Evolutionary conservation across 768 basidiomycete species (phyloP).

Genomic region (Kwoniella shandongensis): DNA sequence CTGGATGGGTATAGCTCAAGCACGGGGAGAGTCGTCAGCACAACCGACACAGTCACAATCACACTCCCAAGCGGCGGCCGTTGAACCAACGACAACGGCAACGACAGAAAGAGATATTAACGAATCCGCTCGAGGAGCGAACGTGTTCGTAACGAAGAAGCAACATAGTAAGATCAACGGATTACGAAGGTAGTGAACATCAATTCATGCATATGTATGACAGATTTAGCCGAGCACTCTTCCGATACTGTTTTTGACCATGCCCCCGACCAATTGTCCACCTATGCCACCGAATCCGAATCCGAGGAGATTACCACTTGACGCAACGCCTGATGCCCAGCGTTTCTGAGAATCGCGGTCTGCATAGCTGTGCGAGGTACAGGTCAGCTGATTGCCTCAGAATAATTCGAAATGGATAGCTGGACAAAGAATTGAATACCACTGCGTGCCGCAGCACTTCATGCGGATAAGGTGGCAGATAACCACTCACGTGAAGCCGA

Average conservation of each 20-base stretch:
- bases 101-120: too few relatives aligned
- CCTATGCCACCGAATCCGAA: slow-evolving; percentile 72
- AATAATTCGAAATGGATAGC: too few relatives aligned
- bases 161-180: slow-evolving; percentile 5
- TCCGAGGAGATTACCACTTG: slow-evolving; percentile 70
- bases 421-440: too few relatives aligned
- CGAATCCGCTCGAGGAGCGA: slow-evolving; percentile 10
- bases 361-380: slow-evolving; percentile 36
- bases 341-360: slow-evolving; percentile 83
- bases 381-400: not conserved
- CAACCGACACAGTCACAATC: not conserved
- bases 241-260: slow-evolving; percentile 77
- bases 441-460: too few relatives aligned
- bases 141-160: slow-evolving; percentile 12
- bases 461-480: not conserved
- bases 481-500: slow-evolving; percentile 90
- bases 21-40: not conserved
- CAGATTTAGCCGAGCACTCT: slow-evolving; percentile 63
- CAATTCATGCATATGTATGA: slow-evolving; percentile 4
- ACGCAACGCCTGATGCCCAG: slow-evolving; percentile 76
- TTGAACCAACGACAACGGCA: too few relatives aligned
- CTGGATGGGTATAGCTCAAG: slow-evolving; percentile 50
- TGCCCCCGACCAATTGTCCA: slow-evolving; percentile 76
- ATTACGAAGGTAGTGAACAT: not conserved
- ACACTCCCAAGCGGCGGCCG: too few relatives aligned